phyloP scores from a whole-genome alignment of 75 land plant genomes.

The Cryptomeria japonica region DNA sequence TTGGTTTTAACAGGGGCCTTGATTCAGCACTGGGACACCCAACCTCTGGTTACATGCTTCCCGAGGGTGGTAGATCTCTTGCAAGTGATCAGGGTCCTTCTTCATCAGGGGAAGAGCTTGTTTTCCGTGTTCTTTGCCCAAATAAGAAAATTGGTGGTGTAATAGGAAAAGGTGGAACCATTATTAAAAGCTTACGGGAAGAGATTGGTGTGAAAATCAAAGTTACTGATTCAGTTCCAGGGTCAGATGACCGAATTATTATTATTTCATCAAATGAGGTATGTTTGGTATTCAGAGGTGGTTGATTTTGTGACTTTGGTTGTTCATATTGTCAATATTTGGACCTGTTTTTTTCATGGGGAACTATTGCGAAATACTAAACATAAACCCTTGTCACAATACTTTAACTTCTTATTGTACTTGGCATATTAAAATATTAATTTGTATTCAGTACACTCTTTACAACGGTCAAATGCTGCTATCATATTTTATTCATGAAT shows the following conservation, averaged over 20 bases:
- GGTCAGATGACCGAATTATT: constrained; percentile 65
- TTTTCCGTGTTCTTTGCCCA: constrained; percentile 67
- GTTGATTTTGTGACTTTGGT: neutral
- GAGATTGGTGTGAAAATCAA: constrained; percentile 71
- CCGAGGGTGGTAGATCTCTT: constrained; percentile 15
- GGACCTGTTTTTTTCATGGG: neutral
- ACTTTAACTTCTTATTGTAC: no score
- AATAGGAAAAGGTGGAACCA: constrained; percentile 80
- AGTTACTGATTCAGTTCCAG: constrained; percentile 50
- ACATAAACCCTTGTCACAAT: neutral
- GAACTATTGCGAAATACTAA: neutral
- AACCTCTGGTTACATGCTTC: constrained; percentile 9
- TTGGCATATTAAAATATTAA: neutral
- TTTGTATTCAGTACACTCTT: neutral
- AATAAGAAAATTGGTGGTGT: constrained; percentile 73
- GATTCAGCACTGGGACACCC: constrained; percentile 10
- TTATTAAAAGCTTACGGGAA: constrained; percentile 50
- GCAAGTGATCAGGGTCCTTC: constrained; percentile 6
- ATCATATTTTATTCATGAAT: neutral
- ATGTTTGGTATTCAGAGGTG: neutral
- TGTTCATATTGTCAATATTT: neutral
- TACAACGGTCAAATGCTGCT: neutral
- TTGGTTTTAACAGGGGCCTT: constrained; percentile 10
- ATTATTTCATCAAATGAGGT: constrained; percentile 61
- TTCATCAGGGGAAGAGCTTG: constrained; percentile 38